Conservation (phyloP, 768 basidiomycete genomes). For the Pulveroboletus sp. region DNA sequence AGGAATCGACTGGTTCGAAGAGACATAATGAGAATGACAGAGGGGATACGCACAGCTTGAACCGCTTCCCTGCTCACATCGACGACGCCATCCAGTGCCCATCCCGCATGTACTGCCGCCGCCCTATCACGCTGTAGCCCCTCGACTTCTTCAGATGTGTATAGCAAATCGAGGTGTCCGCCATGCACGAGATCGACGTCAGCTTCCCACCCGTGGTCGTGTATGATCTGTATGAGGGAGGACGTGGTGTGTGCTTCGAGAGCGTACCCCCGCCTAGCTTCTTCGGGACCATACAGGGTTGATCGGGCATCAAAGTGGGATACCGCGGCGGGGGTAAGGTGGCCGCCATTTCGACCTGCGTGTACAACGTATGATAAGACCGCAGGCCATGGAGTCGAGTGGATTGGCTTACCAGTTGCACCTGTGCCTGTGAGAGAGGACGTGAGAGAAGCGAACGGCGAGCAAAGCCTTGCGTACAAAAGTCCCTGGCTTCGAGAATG, state of each 20-base stretch:
- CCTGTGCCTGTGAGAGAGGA: constrained; percentile 54
- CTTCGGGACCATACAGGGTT: constrained; percentile 44
- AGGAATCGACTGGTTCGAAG: no score
- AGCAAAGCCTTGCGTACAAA: constrained; percentile 47
- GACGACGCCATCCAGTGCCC: constrained; percentile 41
- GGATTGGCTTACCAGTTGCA: constrained; percentile 56
- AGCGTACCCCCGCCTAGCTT: constrained; percentile 50
- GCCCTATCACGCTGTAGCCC: constrained; percentile 44
- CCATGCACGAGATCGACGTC: constrained; percentile 63
- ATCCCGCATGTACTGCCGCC: constrained; percentile 52
- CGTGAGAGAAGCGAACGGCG: not conserved
- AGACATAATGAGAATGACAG: no score
- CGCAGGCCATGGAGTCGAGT: not conserved
- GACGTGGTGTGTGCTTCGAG: constrained; percentile 58
- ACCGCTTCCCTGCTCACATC: constrained; percentile 51
- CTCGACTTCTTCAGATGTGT: constrained; percentile 43
- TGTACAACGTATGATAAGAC: not conserved
- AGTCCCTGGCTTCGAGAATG: constrained; percentile 81
- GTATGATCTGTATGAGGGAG: constrained; percentile 49
- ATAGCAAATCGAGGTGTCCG: constrained; percentile 50
- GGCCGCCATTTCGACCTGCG: constrained; percentile 79
- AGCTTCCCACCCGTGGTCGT: constrained; percentile 38
- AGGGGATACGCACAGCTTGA: constrained; percentile 36
- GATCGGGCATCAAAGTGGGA: constrained; percentile 41
- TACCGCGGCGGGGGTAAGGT: constrained; percentile 58